Evolutionary conservation across 164 flowering plant genomes (phyloP), one percentile per base, ranked within the genome.

Genomic region (Vitis cinerea): DNA sequence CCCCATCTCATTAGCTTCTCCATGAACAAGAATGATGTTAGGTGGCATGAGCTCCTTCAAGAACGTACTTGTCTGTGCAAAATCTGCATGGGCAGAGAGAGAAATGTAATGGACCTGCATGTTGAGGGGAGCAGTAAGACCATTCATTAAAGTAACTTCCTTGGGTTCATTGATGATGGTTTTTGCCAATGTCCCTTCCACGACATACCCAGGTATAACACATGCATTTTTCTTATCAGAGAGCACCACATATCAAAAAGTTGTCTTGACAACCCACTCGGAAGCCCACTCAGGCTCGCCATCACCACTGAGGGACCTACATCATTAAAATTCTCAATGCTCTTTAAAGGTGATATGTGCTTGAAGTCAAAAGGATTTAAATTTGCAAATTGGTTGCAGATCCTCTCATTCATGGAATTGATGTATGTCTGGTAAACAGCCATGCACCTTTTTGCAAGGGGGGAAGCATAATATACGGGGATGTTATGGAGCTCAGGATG

Each of bases 41-140:
- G 97, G 95, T 63, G 98, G 99, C 92, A 85, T 85, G 30, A 95
- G 86, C 78, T 95, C 98, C 67, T 86, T 85, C 81, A 95, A 73
- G 71, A 95, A 95, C 1, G 92, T 74, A 77, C 92, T 90, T 54
- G 98, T 95, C 80, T 93, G 98, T 7, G 90, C 90, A 80, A 76
- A 93, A 81, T 93, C 98, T 9, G 98, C 98, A 72, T 95, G 99
- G 53, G 97, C 99, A 63, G 99, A 92, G 83, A 94, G 91, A 66
- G 98, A 93, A 59, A 95, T 93, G 80, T 90, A 95, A 68, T 90
- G 97, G n/a, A 95, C 97, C 72, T 83, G 85, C 97, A 95, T 95
- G 81, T 91, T 88, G 50, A 95, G 89, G 66, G 99, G 97, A 8
- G 92, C 95, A 19, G 87, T 71, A 19, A 93, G 90, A 57, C 99